Evolutionary conservation across 257 asterid species (phyloP), one percentile per base, ranked within the genome.

Genomic region (Salvia miltiorrhiza): DNA sequence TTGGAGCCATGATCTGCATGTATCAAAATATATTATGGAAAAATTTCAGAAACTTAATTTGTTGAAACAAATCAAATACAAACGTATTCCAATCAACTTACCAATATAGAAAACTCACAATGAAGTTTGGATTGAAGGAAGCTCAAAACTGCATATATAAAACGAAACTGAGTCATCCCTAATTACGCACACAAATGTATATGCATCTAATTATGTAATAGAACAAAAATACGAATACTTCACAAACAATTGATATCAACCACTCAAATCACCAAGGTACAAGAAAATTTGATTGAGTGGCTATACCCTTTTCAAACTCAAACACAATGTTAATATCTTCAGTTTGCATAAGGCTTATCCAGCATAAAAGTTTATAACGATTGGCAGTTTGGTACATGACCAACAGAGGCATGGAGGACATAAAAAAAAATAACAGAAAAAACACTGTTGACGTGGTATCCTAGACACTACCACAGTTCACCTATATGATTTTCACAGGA

Each of bases 171-270:
- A n/a, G n/a, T n/a, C n/a, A n/a, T n/a, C n/a, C n/a, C n/a, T n/a
- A n/a, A n/a, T n/a, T n/a, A n/a, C n/a, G n/a, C n/a, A 37, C 62
- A 8, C 40, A 56, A 19, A 23, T 35, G 0, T 4, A 61, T 1
- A 49, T 61, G 48, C 67, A 68, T 14, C 63, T 40, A 56, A 23
- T 58, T 62, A n/a, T n/a, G n/a, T 17, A 58, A 57, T 16, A 32
- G 53, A 49, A 26, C 37, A 21, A 35, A 19, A 39, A 10, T 4
- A 33, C 43, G 49, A 47, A n/a, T n/a, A n/a, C n/a, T n/a, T n/a
- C n/a, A 10, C 17, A 23, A 39, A 68, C 6, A 61, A 28, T n/a
- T 55, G 60, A 12, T 3, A 86, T 41, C 88, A 89, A 39, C 43
- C 33, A 32, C 17, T 41, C 57, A 47, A 52, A 37, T 24, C 54